These are phyloP conservation scores for Acanthamoeba lenticulata DNA, from an alignment of 208 protist species.

Conservation along the genomic window DNA sequence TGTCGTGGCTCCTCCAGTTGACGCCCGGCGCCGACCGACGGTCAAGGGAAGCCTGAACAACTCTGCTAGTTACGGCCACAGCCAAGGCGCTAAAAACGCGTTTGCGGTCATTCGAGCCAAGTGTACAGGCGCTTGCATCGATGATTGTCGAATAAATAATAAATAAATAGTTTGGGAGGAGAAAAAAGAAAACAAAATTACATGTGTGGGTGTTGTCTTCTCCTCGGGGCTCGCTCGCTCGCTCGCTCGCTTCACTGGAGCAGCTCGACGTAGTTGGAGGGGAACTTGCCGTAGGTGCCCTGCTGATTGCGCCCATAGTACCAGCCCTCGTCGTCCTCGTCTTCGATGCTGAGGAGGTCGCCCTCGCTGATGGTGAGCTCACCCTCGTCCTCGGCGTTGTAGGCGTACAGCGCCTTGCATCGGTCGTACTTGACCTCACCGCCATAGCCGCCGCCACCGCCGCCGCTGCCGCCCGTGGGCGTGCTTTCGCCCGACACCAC, in stretches of 20 bases:
- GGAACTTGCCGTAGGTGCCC: conserved; percentile 36
- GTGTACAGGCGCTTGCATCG: too few relatives aligned
- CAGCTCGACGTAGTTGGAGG: conserved; percentile 52
- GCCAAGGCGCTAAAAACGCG: too few relatives aligned
- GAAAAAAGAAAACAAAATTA: not conserved
- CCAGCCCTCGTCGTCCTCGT: conserved; percentile 58
- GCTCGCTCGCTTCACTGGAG: not conserved
- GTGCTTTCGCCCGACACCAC: not conserved
- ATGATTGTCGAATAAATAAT: too few relatives aligned
- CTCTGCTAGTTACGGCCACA: too few relatives aligned
- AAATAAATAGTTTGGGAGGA: too few relatives aligned
- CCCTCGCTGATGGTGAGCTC: conserved; percentile 42
- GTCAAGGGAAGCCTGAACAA: too few relatives aligned
- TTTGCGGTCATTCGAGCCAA: too few relatives aligned
- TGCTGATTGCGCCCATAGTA: conserved; percentile 27
- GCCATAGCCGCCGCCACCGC: too few relatives aligned
- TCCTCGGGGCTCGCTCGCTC: not conserved
- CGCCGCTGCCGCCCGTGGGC: not conserved
- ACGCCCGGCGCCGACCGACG: too few relatives aligned
- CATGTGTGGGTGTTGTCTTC: not conserved
- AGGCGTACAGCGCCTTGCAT: conserved; percentile 35
- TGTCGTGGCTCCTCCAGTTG: too few relatives aligned
- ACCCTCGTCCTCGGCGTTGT: conserved; percentile 23
- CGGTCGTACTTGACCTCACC: not conserved
- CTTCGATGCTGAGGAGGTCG: conserved; percentile 37